Evolutionary conservation across 2,329 filamentous ascomycete genomes (phyloP).

Genomic region (Pestalotiopsis sp.): DNA sequence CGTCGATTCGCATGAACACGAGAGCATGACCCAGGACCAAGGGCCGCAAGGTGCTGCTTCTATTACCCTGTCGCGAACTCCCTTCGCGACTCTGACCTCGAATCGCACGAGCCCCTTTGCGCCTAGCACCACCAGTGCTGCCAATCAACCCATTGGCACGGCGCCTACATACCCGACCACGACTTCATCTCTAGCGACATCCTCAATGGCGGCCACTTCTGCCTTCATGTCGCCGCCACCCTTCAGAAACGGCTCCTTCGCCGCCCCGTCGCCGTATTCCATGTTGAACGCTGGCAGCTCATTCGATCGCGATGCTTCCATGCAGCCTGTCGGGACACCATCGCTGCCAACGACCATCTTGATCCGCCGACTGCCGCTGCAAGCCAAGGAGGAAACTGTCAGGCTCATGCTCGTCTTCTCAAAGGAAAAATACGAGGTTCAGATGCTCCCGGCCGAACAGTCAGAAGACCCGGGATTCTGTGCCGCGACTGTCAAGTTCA

Average conservation of each 20-base stretch:
- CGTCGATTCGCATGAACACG: slow-evolving; percentile 25
- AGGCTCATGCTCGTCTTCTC: slow-evolving; percentile 62
- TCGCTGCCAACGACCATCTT: slow-evolving; percentile 44
- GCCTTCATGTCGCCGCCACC: slow-evolving; percentile 44
- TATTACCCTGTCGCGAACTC: slow-evolving; percentile 23
- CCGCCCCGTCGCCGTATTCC: slow-evolving; percentile 36
- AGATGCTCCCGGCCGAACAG: slow-evolving; percentile 52
- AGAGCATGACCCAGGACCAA: slow-evolving; percentile 29
- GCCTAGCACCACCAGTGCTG: slow-evolving; percentile 17
- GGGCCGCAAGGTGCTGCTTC: slow-evolving; percentile 23
- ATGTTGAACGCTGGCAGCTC: slow-evolving; percentile 34
- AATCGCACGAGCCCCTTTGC: slow-evolving; percentile 26
- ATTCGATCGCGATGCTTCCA: slow-evolving; percentile 44
- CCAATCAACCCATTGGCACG: neutral
- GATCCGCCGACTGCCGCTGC: slow-evolving; percentile 56
- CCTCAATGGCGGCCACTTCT: slow-evolving; percentile 43
- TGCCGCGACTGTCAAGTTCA: slow-evolving; percentile 57
- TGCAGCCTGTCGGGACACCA: slow-evolving; percentile 40
- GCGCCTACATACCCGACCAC: slow-evolving; percentile 15
- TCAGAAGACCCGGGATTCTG: slow-evolving; percentile 53
- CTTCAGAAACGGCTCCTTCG: slow-evolving; percentile 36
- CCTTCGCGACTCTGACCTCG: slow-evolving; percentile 27
- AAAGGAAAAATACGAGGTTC: slow-evolving; percentile 54
- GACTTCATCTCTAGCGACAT: slow-evolving; percentile 9
- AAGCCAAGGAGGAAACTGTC: slow-evolving; percentile 56